Evolutionary conservation across 495 filamentous ascomycete genomes (phyloP), one percentile per base, ranked within the genome.

Genomic region (Xylaria castorea): DNA sequence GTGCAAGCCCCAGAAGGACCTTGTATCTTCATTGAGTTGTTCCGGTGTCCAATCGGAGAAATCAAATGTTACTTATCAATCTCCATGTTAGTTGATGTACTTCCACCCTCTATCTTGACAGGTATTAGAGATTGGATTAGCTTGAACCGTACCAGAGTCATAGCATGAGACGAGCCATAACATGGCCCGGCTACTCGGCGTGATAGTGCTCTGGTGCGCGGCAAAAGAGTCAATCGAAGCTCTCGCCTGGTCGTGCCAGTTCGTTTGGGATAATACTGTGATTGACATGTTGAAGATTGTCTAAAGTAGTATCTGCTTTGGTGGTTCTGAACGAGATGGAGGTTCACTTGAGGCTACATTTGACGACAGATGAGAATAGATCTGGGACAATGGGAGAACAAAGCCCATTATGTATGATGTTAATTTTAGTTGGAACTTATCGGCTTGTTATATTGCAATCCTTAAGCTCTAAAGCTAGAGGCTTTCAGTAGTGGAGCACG

Each of bases 21-120:
- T 69, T 3, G 66, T 69, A 20, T 58, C 22, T 30, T 69, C 66
- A 25, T 69, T 69, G 42, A 69, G 66, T 25, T 69, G 66, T 2
- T 69, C 66, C 3, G 66, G 51, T 14, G 66, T 25, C 66, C 66
- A 69, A 34, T 69, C 66, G 34, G 66, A 69, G 22, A 69, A 69
- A n/a, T 69, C 66, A 32, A 69, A 69, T 34, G 53, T 69, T 5
- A 69, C 66, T 69, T 1, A 20, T 38, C 3, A 32, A 2, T 38
- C 34, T 16, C 14, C 2, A 11, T 51, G 30, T 66, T n/a, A 66
- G 30, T 69, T 5, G 14, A 60, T 7, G 16, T 14, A 34, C 32
- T 40, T 18, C 7, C 3, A 57, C 2, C 20, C 16, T 69, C 25
- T 60, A 27, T 18, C 22, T 38, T 14, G 2, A 38, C 1, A 25